These are phyloP conservation scores for Amanita thiersii DNA, from an alignment of 768 basidiomycete species.

Conservation along the genomic window DNA sequence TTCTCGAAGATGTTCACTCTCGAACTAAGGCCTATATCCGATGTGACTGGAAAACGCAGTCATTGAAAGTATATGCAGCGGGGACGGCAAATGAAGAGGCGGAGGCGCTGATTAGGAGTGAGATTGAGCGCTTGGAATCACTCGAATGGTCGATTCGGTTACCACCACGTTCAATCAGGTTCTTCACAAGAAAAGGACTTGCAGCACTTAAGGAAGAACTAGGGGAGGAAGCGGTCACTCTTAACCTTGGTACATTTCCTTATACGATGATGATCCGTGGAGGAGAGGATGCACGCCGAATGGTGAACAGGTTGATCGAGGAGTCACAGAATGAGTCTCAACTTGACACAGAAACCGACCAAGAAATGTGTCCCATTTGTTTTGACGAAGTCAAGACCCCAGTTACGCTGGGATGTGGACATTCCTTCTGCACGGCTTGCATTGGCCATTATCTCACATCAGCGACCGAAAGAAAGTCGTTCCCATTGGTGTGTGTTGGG, in stretches of 20 bases:
- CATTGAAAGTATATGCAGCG: constrained; percentile 40
- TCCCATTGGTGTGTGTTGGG: constrained; percentile 4
- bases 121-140: constrained; percentile 38
- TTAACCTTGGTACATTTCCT: constrained; percentile 28
- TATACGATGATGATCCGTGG: constrained; percentile 44
- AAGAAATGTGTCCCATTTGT: constrained; percentile 5
- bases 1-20: constrained; percentile 24
- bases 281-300: constrained; percentile 37
- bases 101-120: constrained; percentile 32
- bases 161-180: constrained; percentile 32
- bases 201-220: constrained; percentile 41
- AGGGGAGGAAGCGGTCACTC: constrained; percentile 43
- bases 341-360: neutral
- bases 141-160: constrained; percentile 33
- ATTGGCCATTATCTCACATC: constrained; percentile 3
- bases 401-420: constrained; percentile 2
- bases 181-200: constrained; percentile 44
- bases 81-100: constrained; percentile 29
- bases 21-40: constrained; percentile 35
- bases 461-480: constrained; percentile 1
- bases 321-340: constrained; percentile 1
- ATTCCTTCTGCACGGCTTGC: constrained; percentile 3
- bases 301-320: constrained; percentile 1
- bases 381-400: neutral
- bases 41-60: constrained; percentile 35